Conservation (phyloP, 2,329 filamentous ascomycete species). For the Fusarium tanahbumbuense region DNA sequence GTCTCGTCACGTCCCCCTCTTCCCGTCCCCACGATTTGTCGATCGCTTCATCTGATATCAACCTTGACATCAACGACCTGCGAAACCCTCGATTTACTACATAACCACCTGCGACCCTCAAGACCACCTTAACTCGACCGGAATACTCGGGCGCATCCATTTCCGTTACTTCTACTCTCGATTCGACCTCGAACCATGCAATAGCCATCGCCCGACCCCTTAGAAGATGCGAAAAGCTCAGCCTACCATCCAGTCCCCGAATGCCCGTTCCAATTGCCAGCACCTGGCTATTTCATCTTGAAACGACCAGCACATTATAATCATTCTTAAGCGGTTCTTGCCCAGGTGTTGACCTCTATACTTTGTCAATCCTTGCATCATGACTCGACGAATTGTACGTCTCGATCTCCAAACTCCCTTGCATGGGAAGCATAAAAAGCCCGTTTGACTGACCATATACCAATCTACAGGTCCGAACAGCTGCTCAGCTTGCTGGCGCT, state of each 20-base stretch:
- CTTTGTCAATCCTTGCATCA: slow-evolving; percentile 38
- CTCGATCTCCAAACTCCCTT: neutral
- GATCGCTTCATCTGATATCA: slow-evolving; percentile 21
- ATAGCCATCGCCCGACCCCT: slow-evolving; percentile 38
- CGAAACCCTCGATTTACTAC: neutral
- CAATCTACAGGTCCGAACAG: slow-evolving; percentile 68
- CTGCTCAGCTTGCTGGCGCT: slow-evolving; percentile 78
- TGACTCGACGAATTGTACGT: slow-evolving; percentile 55
- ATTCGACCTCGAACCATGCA: slow-evolving; percentile 38
- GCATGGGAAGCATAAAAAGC: neutral
- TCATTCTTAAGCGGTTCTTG: neutral
- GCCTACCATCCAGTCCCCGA: slow-evolving; percentile 32
- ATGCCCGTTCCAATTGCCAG: slow-evolving; percentile 34
- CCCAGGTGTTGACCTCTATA: slow-evolving; percentile 3
- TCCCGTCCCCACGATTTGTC: slow-evolving; percentile 35
- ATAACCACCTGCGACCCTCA: neutral
- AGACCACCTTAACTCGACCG: neutral
- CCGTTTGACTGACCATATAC: slow-evolving; percentile 13
- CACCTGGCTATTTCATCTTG: slow-evolving; percentile 32
- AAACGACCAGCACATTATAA: slow-evolving; percentile 30
- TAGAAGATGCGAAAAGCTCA: slow-evolving; percentile 47
- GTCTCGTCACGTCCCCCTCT: slow-evolving; percentile 12
- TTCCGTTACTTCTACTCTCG: neutral
- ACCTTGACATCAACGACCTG: slow-evolving; percentile 8
- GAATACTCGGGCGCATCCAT: slow-evolving; percentile 9